Percentiles rank a stretch among this genome's conserved stretches.
Evolutionary conservation across 2,329 filamentous ascomycete genomes (phyloP).

Genomic region (Podosphaera xanthii): DNA sequence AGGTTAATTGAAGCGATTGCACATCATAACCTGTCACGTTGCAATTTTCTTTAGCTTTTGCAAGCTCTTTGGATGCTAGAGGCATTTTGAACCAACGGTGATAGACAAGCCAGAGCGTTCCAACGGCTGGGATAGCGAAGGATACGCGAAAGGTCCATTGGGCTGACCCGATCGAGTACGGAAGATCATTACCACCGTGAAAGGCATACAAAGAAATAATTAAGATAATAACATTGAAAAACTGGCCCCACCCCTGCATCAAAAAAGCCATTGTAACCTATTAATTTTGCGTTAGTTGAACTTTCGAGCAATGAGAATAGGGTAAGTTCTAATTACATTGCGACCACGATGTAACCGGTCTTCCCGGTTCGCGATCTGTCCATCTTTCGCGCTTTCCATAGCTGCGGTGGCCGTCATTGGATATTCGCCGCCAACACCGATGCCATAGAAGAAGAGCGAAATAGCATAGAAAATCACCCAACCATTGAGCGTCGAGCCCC

Average conservation of each 20-base stretch:
- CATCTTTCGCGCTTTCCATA: slow-evolving; percentile 76
- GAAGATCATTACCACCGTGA: slow-evolving; percentile 42
- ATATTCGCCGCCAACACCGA: slow-evolving; percentile 66
- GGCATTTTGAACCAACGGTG: slow-evolving; percentile 93
- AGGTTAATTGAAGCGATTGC: slow-evolving; percentile 56
- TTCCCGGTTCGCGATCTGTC: slow-evolving; percentile 71
- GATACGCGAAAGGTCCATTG: slow-evolving; percentile 87
- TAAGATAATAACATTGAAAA: slow-evolving; percentile 76
- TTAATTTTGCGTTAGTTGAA: background rate
- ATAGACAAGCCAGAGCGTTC: slow-evolving; percentile 87
- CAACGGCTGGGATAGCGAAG: slow-evolving; percentile 74
- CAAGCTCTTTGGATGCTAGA: slow-evolving; percentile 61
- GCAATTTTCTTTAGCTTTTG: slow-evolving; percentile 60
- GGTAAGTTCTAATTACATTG: slow-evolving; percentile 22
- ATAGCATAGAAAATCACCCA: slow-evolving; percentile 96
- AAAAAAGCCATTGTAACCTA: slow-evolving; percentile 76
- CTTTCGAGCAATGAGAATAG: background rate
- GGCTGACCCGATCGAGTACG: slow-evolving; percentile 53
- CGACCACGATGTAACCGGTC: slow-evolving; percentile 89
- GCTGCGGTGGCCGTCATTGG: slow-evolving; percentile 91
- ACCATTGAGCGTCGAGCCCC: slow-evolving; percentile 68
- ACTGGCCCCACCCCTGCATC: slow-evolving; percentile 97
- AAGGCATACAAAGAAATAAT: slow-evolving; percentile 75
- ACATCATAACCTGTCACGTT: slow-evolving; percentile 84
- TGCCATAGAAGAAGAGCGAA: slow-evolving; percentile 78